Base-by-base conservation (phyloP, 768 basidiomycete species). In the Cystofilobasidium bisporidii region DNA sequence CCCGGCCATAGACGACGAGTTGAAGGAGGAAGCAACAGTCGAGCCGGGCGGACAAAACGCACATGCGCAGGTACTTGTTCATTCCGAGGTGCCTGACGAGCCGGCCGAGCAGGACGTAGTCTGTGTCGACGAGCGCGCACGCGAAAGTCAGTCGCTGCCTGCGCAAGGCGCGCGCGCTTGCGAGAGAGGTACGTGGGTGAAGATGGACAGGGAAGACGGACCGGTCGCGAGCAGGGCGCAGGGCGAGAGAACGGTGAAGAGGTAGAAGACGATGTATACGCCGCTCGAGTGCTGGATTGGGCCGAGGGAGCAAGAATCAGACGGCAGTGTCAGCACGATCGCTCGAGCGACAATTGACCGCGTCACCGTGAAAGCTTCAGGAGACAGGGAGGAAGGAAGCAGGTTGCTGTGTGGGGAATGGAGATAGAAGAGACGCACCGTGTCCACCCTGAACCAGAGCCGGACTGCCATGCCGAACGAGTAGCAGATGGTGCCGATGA, bases 41-140 rank as follows among this genome's bases (percentile, higher is more conserved):
- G 6, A 20, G 15, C 6, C 8, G 45, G 5, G 45, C 18, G 45
- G 45, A 47, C 9, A 17, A 18, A 33, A 56, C 64, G 32, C n/a
- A 61, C 58, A 67, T 55, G 1, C 41, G 38, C 11, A 68, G 66
- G 53, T 68, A 61, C 43, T 62, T 63, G 30, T 68, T 56, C 66
- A 68, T 68, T 8, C 66, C 66, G 20, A 68, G 38, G 24, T 68
- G 66, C 2, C 66, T 38, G 2, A 68, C 66, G n/a, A 68, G 40
- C 2, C 66, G 45, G 18, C 66, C 66, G n/a, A 68, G 61, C 1
- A 68, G 61, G 32, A 68, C 38, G 33, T 68, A 68, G 36, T 67
- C 65, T 4, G 55, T n/a, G n/a, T n/a, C n/a, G n/a, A n/a, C n/a
- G n/a, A n/a, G n/a, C n/a, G n/a, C n/a, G n/a, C n/a, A n/a, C n/a